Conservation (phyloP, 805 yeast species). For the Spathaspora passalidarum region DNA sequence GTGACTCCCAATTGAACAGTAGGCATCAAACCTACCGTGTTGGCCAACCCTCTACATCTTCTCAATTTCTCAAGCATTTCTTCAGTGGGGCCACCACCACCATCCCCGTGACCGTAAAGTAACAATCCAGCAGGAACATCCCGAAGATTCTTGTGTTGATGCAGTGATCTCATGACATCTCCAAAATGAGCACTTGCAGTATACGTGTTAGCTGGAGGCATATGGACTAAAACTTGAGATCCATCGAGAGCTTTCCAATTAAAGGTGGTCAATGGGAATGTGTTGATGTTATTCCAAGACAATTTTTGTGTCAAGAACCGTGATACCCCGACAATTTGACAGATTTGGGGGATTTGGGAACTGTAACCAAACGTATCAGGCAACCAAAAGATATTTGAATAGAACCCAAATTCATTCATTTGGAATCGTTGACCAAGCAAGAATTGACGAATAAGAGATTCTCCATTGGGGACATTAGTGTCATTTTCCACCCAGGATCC, state of each 20-base stretch:
- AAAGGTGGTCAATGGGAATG: conserved; percentile 85
- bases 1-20: conserved; percentile 73
- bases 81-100: conserved; percentile 97
- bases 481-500: conserved; percentile 99
- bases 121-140: conserved; percentile 78
- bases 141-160: conserved; percentile 80
- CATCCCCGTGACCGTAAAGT: conserved; percentile 92
- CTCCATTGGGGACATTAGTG: conserved; percentile 94
- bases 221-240: conserved; percentile 87
- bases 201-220: conserved; percentile 97
- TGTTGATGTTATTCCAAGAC: conserved; percentile 94
- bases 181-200: conserved; percentile 93
- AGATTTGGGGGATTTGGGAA: conserved; percentile 90
- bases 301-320: conserved; percentile 89
- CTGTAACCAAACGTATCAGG: conserved; percentile 98
- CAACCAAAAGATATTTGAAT: conserved; percentile 82
- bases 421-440: conserved; percentile 87
- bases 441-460: conserved; percentile 84
- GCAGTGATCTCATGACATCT: conserved; percentile 77
- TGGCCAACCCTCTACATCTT: conserved; percentile 83
- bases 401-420: conserved; percentile 70
- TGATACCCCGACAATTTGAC: conserved; percentile 81
- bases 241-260: conserved; percentile 97
- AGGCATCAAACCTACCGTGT: conserved; percentile 72
- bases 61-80: conserved; percentile 92